phyloP scores from a whole-genome alignment of 805 yeast species.

The Pichia ethanolica region DNA sequence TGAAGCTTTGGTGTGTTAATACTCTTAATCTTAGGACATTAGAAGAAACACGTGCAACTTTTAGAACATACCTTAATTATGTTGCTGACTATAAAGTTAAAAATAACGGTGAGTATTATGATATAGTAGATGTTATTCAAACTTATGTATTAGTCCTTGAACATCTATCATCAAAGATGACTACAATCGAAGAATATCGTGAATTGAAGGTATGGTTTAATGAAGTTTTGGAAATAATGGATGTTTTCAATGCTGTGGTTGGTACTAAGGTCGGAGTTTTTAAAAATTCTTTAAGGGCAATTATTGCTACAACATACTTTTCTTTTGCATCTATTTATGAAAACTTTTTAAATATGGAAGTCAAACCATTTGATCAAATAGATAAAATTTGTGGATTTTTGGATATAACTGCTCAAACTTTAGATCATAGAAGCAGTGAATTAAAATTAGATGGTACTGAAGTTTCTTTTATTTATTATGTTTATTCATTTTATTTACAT shows the following conservation, averaged over 20 bases:
- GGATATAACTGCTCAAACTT: constrained; percentile 12
- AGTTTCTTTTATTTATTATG: constrained; percentile 28
- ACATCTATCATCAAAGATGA: constrained; percentile 7
- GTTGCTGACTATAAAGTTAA: constrained; percentile 31
- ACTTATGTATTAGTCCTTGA: constrained; percentile 15
- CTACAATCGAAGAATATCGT: constrained; percentile 11
- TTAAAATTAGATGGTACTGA: not conserved
- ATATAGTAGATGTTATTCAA: constrained; percentile 28
- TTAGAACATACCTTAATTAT: constrained; percentile 37
- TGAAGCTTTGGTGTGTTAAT: constrained; percentile 29
- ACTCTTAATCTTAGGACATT: constrained; percentile 18
- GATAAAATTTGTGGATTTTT: not conserved
- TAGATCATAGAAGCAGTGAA: constrained; percentile 3
- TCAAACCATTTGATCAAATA: constrained; percentile 4
- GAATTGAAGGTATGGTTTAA: constrained; percentile 15
- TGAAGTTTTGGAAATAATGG: constrained; percentile 7
- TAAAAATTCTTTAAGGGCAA: constrained; percentile 18
- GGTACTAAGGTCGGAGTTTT: constrained; percentile 6
- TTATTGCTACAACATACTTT: constrained; percentile 20
- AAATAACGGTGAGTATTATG: constrained; percentile 29
- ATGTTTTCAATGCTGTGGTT: constrained; percentile 7
- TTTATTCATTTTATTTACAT: constrained; percentile 44
- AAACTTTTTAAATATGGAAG: constrained; percentile 6
- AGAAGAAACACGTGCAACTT: constrained; percentile 25
- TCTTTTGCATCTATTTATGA: constrained; percentile 20